phyloP scores from a whole-genome alignment of 1,284 basidiomycete genomes.

The Vanrija humicola region DNA sequence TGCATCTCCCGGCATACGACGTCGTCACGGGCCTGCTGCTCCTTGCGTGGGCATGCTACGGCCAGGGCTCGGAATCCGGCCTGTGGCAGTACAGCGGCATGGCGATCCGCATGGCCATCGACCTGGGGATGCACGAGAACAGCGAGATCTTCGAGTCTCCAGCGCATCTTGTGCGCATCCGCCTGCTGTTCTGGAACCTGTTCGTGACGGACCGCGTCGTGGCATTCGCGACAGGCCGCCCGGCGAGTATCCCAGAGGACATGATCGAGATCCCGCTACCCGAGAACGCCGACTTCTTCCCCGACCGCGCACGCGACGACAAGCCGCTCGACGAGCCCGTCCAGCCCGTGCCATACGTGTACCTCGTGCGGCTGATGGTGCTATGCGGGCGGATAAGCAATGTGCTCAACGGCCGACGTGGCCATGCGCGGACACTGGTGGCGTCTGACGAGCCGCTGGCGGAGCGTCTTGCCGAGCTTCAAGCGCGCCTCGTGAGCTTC shows the following conservation, averaged over 20 bases:
- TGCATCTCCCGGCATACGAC: constrained; percentile 50
- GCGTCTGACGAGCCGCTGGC: constrained; percentile 33
- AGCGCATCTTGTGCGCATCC: constrained; percentile 46
- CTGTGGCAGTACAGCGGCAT: constrained; percentile 49
- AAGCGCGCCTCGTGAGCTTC: constrained; percentile 48
- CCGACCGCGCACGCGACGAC: constrained; percentile 39
- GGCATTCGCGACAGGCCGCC: constrained; percentile 42
- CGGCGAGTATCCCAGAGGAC: constrained; percentile 48
- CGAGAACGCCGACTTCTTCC: constrained; percentile 48
- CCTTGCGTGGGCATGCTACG: constrained; percentile 50
- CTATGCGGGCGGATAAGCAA: constrained; percentile 50
- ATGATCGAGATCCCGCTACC: constrained; percentile 51
- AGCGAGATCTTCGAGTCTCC: constrained; percentile 50
- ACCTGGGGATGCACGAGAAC: constrained; percentile 51
- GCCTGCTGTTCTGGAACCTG: constrained; percentile 49
- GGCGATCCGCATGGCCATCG: constrained; percentile 51
- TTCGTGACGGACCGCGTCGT: constrained; percentile 52
- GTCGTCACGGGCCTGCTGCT: constrained; percentile 47
- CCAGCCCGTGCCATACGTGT: constrained; percentile 48
- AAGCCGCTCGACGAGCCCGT: constrained; percentile 25
- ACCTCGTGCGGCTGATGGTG: constrained; percentile 49
- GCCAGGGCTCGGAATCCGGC: constrained; percentile 50
- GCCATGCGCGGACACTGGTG: constrained; percentile 45
- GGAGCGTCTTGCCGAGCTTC: constrained; percentile 44
- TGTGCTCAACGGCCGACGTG: constrained; percentile 49